Conservation (phyloP, 1,284 basidiomycete species). For the Apiotrichum sp. region DNA sequence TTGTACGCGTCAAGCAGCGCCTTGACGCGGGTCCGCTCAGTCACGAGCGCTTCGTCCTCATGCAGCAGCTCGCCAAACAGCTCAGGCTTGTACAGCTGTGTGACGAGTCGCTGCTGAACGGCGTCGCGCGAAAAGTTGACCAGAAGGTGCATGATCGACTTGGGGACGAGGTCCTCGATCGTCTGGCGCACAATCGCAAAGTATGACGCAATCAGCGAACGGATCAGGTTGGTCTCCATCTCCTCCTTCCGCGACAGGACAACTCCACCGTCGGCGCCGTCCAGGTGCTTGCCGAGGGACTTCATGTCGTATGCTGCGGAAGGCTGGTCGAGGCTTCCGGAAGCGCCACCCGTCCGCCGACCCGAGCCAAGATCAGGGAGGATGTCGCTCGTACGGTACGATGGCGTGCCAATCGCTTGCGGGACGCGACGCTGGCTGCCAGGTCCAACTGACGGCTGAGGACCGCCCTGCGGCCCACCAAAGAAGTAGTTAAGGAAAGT, state of each 20-base stretch:
- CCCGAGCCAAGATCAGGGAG: slow-evolving; percentile 44
- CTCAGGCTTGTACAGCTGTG: slow-evolving; percentile 87
- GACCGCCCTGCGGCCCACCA: slow-evolving; percentile 55
- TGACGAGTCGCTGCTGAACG: slow-evolving; percentile 91
- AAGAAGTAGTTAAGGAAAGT: slow-evolving; percentile 95
- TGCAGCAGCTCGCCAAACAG: slow-evolving; percentile 85
- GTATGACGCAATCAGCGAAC: slow-evolving; percentile 89
- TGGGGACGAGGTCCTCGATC: slow-evolving; percentile 95
- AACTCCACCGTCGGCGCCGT: slow-evolving; percentile 58
- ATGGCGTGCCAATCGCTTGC: not conserved
- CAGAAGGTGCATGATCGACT: slow-evolving; percentile 79
- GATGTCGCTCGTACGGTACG: slow-evolving; percentile 21
- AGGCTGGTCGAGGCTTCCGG: slow-evolving; percentile 62
- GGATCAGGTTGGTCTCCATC: slow-evolving; percentile 92
- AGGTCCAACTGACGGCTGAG: not conserved
- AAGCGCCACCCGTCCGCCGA: slow-evolving; percentile 27
- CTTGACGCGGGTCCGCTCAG: slow-evolving; percentile 89
- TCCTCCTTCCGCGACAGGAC: slow-evolving; percentile 74
- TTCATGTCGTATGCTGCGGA: slow-evolving; percentile 97
- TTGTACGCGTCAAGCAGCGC: slow-evolving; percentile 92
- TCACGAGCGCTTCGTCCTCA: slow-evolving; percentile 91
- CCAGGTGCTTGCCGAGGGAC: slow-evolving; percentile 91
- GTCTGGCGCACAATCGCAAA: slow-evolving; percentile 93
- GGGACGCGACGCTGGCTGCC: not conserved
- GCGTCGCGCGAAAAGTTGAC: slow-evolving; percentile 92